Conservation (phyloP, 805 yeast genomes). For the Sugiyamaella qingdaonensis region DNA sequence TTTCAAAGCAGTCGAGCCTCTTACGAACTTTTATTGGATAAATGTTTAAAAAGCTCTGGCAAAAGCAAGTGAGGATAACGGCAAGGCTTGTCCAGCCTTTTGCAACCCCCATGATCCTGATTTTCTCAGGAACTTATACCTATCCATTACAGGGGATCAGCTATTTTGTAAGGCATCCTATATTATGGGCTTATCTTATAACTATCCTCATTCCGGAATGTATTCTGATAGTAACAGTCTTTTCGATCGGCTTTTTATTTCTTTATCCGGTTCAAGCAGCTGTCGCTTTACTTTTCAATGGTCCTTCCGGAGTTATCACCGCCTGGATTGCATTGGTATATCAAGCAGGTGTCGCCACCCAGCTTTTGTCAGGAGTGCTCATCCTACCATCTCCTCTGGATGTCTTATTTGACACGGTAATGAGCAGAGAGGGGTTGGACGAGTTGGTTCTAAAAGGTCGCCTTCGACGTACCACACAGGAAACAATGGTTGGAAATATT, state of each 20-base stretch:
- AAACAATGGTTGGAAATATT: constrained; percentile 29
- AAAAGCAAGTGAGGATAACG: no score
- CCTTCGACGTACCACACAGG: constrained; percentile 33
- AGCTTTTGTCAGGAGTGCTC: constrained; percentile 39
- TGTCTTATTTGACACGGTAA: constrained; percentile 44
- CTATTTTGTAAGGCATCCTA: constrained; percentile 40
- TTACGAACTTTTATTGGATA: no score
- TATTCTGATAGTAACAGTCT: constrained; percentile 37
- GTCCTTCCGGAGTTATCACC: constrained; percentile 48
- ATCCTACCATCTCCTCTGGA: constrained; percentile 48
- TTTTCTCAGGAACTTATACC: constrained; percentile 26
- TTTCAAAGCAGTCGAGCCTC: no score
- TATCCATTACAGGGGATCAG: constrained; percentile 39
- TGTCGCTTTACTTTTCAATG: constrained; percentile 40
- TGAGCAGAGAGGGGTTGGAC: constrained; percentile 44
- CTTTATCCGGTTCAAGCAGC: constrained; percentile 46
- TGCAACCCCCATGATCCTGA: constrained; percentile 23
- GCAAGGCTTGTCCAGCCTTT: constrained; percentile 20
- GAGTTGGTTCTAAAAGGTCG: constrained; percentile 42
- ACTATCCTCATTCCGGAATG: constrained; percentile 45
- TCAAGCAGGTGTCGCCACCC: constrained; percentile 40
- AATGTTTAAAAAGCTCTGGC: no score
- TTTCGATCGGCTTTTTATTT: constrained; percentile 34
- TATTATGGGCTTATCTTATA: constrained; percentile 46
- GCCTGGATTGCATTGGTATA: constrained; percentile 45